phyloP scores from a whole-genome alignment of 441 rosid species.

The Gossypium gossypioides region DNA sequence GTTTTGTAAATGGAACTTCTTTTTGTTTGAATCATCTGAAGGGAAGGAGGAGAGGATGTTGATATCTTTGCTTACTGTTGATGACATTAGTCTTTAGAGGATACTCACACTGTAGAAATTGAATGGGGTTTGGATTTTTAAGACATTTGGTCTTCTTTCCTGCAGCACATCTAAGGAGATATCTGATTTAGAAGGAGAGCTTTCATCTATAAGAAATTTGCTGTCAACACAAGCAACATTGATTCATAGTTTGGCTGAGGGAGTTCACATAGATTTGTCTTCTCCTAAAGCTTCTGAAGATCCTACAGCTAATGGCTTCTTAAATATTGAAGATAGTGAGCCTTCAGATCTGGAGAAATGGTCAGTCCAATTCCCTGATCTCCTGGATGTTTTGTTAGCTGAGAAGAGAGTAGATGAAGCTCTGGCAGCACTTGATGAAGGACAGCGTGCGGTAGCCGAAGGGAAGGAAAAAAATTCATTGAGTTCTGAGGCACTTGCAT shows the following conservation, averaged over 20 bases:
- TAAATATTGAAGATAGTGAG: constrained; percentile 15
- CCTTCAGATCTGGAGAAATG: constrained; percentile 77
- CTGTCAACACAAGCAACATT: constrained; percentile 87
- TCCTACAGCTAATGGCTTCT: constrained; percentile 29
- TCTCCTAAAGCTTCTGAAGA: constrained; percentile 39
- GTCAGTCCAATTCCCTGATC: constrained; percentile 75
- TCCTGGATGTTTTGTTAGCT: constrained; percentile 81
- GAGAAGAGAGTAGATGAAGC: constrained; percentile 35
- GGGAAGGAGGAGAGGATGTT: background rate
- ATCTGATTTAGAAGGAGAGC: background rate
- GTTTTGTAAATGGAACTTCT: background rate
- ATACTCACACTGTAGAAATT: background rate
- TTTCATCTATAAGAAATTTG: constrained; percentile 44
- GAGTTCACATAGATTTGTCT: constrained; percentile 7
- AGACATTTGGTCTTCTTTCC: constrained; percentile 12
- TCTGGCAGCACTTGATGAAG: constrained; percentile 76
- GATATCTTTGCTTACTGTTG: background rate
- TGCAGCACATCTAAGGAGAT: constrained; percentile 80
- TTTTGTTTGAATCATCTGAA: background rate
- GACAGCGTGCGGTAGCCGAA: constrained; percentile 53
- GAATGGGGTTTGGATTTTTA: constrained; percentile 7
- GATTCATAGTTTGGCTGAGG: constrained; percentile 70
- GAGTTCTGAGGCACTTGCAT: constrained; percentile 38
- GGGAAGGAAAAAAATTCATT: constrained; percentile 48
- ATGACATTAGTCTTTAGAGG: background rate